A percentile compares a stretch with the other conserved stretches of the same genome.
Conservation (phyloP, 805 yeast species). For the Huiozyma sinensis region DNA sequence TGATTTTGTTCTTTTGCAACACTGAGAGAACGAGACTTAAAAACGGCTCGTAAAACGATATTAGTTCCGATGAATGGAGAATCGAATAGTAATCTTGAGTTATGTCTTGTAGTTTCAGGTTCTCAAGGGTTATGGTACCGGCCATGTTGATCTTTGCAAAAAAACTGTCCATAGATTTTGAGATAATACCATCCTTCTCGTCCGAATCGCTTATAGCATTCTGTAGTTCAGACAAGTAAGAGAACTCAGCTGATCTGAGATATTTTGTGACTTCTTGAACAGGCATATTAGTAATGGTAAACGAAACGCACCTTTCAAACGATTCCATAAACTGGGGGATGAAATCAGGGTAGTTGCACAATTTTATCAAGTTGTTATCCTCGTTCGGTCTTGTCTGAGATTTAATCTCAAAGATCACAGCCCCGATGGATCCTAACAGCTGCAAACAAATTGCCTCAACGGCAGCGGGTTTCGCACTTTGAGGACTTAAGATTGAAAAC, state of each 20-base stretch:
- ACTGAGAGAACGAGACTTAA: slow-evolving; percentile 39
- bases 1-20: slow-evolving; percentile 39
- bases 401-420: slow-evolving; percentile 31
- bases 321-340: slow-evolving; percentile 10
- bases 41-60: slow-evolving; percentile 41
- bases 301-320: slow-evolving; percentile 10
- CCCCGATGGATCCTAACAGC: slow-evolving; percentile 50
- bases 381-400: slow-evolving; percentile 10
- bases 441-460: slow-evolving; percentile 48
- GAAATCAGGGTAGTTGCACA: slow-evolving; percentile 18
- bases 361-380: slow-evolving; percentile 12
- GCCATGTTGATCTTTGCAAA: background rate
- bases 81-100: slow-evolving; percentile 13
- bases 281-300: background rate
- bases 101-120: slow-evolving; percentile 1
- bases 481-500: slow-evolving; percentile 28
- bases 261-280: slow-evolving; percentile 5
- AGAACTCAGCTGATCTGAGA: slow-evolving; percentile 14
- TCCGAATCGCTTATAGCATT: slow-evolving; percentile 9
- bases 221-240: slow-evolving; percentile 7
- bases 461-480: slow-evolving; percentile 30
- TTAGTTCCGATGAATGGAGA: slow-evolving; percentile 15
- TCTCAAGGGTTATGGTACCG: background rate
- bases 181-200: background rate
- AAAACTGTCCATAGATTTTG: background rate